phyloP scores from a whole-genome alignment of 192 early-diverging fungal species.

The Lobosporangium transversale region DNA sequence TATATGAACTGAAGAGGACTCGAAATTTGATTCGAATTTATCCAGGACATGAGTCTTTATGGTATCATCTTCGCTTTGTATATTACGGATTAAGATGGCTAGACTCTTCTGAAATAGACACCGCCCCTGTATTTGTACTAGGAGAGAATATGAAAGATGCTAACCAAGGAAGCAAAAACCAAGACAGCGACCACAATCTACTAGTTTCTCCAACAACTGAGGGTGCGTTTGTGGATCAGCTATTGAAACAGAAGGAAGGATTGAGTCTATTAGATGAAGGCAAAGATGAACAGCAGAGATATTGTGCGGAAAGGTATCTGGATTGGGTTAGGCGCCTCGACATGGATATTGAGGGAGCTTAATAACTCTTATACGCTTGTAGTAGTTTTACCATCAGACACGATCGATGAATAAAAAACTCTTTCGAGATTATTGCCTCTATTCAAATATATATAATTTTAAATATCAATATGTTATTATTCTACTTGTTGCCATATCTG shows the following conservation, averaged over 20 bases:
- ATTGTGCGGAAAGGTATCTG: conserved; percentile 11
- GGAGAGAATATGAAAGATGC: no score
- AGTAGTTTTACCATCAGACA: no score
- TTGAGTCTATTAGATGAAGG: background rate
- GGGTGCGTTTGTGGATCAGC: conserved; percentile 2
- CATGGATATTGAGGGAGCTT: background rate
- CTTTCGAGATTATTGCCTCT: no score
- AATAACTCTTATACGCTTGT: no score
- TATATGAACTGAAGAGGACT: conserved; percentile 32
- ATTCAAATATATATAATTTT: no score
- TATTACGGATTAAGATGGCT: conserved; percentile 47
- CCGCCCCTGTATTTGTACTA: no score
- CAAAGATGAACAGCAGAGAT: conserved; percentile 2
- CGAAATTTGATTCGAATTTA: conserved; percentile 46
- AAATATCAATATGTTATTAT: no score
- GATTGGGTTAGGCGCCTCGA: conserved; percentile 19
- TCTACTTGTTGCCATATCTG: no score
- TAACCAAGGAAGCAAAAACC: no score
- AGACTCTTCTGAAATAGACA: no score
- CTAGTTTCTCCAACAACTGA: conserved; percentile 24
- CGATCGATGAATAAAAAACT: no score
- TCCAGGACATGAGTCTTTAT: conserved; percentile 63
- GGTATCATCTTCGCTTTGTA: conserved; percentile 62
- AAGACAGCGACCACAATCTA: background rate
- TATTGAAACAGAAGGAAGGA: background rate